Conservation (phyloP, 139 green algal species). For the Tetraselmis chui region DNA sequence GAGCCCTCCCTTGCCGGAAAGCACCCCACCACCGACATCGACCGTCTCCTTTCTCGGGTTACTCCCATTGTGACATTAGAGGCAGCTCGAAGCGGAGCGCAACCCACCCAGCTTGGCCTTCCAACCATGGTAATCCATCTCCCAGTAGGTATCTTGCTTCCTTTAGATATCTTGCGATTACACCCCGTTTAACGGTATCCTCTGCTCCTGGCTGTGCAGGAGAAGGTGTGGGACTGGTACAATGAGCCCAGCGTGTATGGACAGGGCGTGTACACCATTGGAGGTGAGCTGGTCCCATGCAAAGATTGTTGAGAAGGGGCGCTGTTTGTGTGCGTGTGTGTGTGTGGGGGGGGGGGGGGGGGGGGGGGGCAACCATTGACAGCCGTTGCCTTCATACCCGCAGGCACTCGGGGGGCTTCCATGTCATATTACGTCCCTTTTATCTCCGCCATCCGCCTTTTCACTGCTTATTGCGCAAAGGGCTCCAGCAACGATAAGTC, state of each 20-base stretch:
- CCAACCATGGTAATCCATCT: too few species aligned
- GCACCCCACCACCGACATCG: not conserved
- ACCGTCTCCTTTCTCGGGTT: not conserved
- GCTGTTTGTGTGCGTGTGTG: too few species aligned
- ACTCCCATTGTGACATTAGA: too few species aligned
- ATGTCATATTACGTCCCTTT: constrained; percentile 69
- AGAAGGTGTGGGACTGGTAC: constrained; percentile 55
- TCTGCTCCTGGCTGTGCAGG: constrained; percentile 14
- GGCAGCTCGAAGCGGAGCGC: too few species aligned
- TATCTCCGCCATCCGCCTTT: constrained; percentile 70
- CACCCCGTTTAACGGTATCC: too few species aligned
- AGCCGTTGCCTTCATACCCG: too few species aligned
- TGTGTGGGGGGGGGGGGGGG: too few species aligned
- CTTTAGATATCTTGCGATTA: too few species aligned
- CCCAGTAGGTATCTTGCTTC: too few species aligned
- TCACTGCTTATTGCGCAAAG: constrained; percentile 13
- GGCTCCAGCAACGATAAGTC: not conserved
- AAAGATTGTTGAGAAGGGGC: too few species aligned
- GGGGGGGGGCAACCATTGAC: too few species aligned
- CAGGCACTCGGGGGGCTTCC: constrained; percentile 46
- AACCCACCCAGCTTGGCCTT: too few species aligned
- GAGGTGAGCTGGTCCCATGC: not conserved
- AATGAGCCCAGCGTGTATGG: constrained; percentile 41
- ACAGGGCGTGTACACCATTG: constrained; percentile 20
- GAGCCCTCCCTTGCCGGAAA: not conserved